Conservation (phyloP, 306 rosid genomes). For the Gastrolobium bilobum region DNA sequence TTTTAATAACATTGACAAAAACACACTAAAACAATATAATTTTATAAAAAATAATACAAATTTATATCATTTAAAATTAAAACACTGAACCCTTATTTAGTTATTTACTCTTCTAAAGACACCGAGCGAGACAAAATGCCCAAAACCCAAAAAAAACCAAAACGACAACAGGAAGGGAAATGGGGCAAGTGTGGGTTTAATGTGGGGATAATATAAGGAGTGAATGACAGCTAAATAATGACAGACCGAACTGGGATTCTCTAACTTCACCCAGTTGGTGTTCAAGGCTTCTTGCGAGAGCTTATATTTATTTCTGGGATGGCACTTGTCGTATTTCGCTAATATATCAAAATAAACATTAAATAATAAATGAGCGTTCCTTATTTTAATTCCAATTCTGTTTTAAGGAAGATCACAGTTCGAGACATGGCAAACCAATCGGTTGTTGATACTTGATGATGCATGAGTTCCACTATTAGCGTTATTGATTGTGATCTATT, state of each 20-base stretch:
- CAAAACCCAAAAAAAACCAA: conserved; percentile 28
- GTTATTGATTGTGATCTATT: conserved; percentile 31
- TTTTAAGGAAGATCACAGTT: background rate
- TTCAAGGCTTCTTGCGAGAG: background rate
- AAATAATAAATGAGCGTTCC: background rate
- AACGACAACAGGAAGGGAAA: conserved; percentile 9
- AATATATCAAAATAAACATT: background rate
- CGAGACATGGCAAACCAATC: background rate
- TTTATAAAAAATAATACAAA: too few relatives aligned
- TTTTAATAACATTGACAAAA: too few relatives aligned
- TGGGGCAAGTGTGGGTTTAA: conserved; percentile 11
- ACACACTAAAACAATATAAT: too few relatives aligned
- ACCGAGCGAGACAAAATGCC: conserved; percentile 13
- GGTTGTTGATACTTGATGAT: background rate
- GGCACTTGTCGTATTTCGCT: background rate
- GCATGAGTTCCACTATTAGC: conserved; percentile 29
- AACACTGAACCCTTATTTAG: too few relatives aligned
- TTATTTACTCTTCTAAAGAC: background rate
- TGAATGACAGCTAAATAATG: conserved; percentile 48
- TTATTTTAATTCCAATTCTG: conserved; percentile 24
- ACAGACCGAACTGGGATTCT: conserved; percentile 21
- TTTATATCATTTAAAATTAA: too few relatives aligned
- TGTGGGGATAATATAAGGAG: conserved; percentile 8
- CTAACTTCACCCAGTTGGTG: conserved; percentile 34
- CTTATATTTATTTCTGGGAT: background rate